These are phyloP conservation scores for Metarhizium sp. DNA, from an alignment of 2,329 filamentous ascomycete genomes.

Conservation along the genomic window DNA sequence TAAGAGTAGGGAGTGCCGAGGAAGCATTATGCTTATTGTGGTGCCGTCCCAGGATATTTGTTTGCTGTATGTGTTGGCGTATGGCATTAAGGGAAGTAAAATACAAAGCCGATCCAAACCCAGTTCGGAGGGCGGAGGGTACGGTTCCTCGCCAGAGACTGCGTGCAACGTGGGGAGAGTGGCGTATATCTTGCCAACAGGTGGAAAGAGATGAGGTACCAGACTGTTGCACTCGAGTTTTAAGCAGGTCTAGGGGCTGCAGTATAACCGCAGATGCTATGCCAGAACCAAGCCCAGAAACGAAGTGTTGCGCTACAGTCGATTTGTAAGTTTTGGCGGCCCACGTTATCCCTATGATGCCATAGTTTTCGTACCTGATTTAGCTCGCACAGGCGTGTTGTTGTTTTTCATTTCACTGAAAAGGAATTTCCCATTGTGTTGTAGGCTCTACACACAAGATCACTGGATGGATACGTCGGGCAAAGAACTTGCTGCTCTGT, in stretches of 20 bases:
- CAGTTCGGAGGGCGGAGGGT: conserved; percentile 87
- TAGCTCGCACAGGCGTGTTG: conserved; percentile 5
- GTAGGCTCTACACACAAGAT: neutral
- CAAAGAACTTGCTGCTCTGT: neutral
- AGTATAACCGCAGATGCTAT: conserved; percentile 81
- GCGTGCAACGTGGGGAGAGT: conserved; percentile 51
- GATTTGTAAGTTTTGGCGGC: neutral
- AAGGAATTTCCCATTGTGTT: neutral
- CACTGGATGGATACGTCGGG: neutral
- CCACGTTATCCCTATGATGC: neutral
- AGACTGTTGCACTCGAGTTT: conserved; percentile 90
- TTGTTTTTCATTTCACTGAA: conserved; percentile 6
- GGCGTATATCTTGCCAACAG: conserved; percentile 31
- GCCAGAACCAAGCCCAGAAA: conserved; percentile 80
- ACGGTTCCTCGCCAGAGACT: conserved; percentile 87
- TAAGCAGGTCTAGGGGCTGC: conserved; percentile 91
- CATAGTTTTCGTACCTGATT: conserved; percentile 7
- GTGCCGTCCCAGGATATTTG: conserved; percentile 14
- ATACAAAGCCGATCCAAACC: conserved; percentile 87
- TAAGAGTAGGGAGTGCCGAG: conserved; percentile 71
- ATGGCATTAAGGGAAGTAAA: conserved; percentile 82
- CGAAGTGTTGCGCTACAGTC: conserved; percentile 68
- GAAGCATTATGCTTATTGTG: conserved; percentile 31
- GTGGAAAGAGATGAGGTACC: conserved; percentile 53
- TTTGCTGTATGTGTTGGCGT: conserved; percentile 49